These are phyloP conservation scores for Cornus suecica DNA, from an alignment of 148 eudicot species.

Conservation along the genomic window DNA sequence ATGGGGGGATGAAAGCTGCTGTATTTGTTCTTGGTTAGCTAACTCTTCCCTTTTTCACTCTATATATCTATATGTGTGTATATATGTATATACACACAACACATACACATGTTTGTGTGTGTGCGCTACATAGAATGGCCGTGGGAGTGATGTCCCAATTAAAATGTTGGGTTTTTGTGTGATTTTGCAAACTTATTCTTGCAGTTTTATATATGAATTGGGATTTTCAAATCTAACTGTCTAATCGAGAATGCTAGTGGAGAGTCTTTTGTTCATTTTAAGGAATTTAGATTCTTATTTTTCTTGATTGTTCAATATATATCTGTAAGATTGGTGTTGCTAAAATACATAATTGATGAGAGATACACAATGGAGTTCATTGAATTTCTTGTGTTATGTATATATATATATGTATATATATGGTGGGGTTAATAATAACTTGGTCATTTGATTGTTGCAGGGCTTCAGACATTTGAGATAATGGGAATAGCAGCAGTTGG, in stretches of 20 bases:
- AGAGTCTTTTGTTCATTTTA: no score
- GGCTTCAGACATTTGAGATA: constrained; percentile 88
- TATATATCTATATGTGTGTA: not conserved
- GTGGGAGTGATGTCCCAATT: not conserved
- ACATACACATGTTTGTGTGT: not conserved
- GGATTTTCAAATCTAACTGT: no score
- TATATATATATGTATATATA: not conserved
- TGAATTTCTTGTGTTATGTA: not conserved
- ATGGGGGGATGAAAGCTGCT: constrained; percentile 93
- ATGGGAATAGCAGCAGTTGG: constrained; percentile 98
- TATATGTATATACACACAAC: not conserved
- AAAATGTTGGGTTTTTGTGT: not conserved
- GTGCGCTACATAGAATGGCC: not conserved
- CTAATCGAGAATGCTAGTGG: no score
- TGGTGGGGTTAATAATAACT: no score
- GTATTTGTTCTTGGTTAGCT: constrained; percentile 72
- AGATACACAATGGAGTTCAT: not conserved
- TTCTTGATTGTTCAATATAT: no score
- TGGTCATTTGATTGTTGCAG: constrained; percentile 39
- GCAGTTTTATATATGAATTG: no score
- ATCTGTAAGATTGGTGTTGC: not conserved
- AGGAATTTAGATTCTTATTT: no score
- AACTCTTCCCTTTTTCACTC: not conserved
- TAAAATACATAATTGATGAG: not conserved
- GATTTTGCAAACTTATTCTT: not conserved